These are phyloP conservation scores for Fusarium luffae DNA, from an alignment of 2,329 filamentous ascomycete genomes.

Conservation along the genomic window DNA sequence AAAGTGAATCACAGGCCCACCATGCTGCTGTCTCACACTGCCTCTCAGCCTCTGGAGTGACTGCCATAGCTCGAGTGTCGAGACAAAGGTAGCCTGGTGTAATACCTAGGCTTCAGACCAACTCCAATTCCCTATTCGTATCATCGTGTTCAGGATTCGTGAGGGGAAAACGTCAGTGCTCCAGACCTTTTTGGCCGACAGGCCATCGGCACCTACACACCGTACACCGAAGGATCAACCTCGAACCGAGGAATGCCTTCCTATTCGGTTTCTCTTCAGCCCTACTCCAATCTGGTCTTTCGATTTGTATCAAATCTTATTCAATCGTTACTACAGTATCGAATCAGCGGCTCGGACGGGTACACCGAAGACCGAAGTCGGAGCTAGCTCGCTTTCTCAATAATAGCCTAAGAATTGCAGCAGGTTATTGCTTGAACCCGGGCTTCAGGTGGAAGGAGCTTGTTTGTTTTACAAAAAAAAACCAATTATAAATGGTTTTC, in stretches of 20 bases:
- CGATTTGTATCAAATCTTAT: constrained; percentile 26
- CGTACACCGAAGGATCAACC: constrained; percentile 4
- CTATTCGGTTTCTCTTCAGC: constrained; percentile 38
- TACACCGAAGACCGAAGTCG: constrained; percentile 45
- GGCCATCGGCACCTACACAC: constrained; percentile 1
- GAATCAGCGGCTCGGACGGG: constrained; percentile 29
- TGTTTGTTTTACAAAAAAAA: constrained; percentile 15
- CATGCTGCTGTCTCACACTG: not conserved
- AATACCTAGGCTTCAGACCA: not conserved
- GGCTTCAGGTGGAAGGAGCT: not conserved
- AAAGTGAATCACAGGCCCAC: not conserved
- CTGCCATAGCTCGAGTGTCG: no score
- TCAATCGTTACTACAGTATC: constrained; percentile 17
- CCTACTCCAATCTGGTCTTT: constrained; percentile 34
- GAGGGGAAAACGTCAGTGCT: constrained; percentile 19
- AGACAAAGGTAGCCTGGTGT: not conserved
- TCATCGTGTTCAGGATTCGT: constrained; percentile 15
- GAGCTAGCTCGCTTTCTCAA: constrained; percentile 34
- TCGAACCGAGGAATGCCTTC: constrained; percentile 26
- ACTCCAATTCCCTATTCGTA: constrained; percentile 1
- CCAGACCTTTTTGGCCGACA: constrained; percentile 3
- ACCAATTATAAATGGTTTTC: constrained; percentile 8
- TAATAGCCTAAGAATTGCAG: constrained; percentile 19
- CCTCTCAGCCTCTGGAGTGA: not conserved
- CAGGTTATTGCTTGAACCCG: constrained; percentile 17